Conservation (phyloP, 208 protist species). For the Trypanosoma avium region DNA sequence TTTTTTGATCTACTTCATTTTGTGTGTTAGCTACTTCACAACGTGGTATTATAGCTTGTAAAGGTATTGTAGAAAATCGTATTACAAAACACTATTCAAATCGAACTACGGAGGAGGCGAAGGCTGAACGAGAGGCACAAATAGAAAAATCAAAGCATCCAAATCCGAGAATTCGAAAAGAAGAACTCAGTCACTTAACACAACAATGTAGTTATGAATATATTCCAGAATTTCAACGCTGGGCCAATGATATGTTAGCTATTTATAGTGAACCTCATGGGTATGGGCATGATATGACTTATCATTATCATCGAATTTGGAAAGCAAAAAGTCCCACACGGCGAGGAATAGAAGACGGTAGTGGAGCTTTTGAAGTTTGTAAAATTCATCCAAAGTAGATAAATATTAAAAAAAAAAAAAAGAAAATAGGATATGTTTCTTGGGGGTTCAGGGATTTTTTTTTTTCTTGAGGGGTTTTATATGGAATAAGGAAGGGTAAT, state of each 20-base stretch:
- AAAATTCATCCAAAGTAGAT: slow-evolving; percentile 69
- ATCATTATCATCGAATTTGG: slow-evolving; percentile 92
- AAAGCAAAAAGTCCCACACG: slow-evolving; percentile 81
- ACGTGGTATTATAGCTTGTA: slow-evolving; percentile 54
- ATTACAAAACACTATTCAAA: slow-evolving; percentile 85
- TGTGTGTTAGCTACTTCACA: not conserved
- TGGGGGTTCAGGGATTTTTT: too few relatives aligned
- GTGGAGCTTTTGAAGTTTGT: slow-evolving; percentile 69
- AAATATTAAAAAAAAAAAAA: not conserved
- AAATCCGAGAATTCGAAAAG: slow-evolving; percentile 80
- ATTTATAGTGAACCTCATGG: slow-evolving; percentile 83
- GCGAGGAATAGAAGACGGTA: slow-evolving; percentile 80
- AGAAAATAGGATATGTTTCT: too few relatives aligned
- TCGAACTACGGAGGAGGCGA: slow-evolving; percentile 75
- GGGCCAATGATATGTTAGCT: slow-evolving; percentile 91
- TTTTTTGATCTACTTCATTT: not conserved
- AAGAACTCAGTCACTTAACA: slow-evolving; percentile 83
- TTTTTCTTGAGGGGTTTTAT: too few relatives aligned
- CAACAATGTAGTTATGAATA: slow-evolving; percentile 90
- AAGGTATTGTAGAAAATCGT: slow-evolving; percentile 88
- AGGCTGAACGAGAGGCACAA: slow-evolving; percentile 58
- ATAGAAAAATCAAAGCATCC: slow-evolving; percentile 54
- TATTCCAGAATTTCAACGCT: slow-evolving; percentile 90
- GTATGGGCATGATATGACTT: slow-evolving; percentile 89
- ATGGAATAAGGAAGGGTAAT: too few relatives aligned